These are phyloP conservation scores for Shiraia sp. DNA, from an alignment of 2,329 filamentous ascomycete genomes.

Conservation along the genomic window DNA sequence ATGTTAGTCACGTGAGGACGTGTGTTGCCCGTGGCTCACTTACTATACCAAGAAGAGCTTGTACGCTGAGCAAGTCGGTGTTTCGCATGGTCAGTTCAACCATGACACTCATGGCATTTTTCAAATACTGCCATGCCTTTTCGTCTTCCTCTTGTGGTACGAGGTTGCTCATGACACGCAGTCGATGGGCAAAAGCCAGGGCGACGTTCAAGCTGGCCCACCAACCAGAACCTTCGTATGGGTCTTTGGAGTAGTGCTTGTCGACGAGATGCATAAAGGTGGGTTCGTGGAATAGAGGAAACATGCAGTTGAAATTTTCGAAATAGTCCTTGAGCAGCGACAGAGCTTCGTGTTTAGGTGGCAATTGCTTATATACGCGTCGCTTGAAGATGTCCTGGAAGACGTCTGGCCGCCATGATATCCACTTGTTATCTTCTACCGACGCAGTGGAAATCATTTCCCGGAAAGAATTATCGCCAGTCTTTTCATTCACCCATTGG, in stretches of 20 bases:
- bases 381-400: constrained; percentile 91
- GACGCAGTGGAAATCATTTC: constrained; percentile 88
- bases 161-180: constrained; percentile 94
- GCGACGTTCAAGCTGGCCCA: constrained; percentile 97
- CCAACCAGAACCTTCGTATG: constrained; percentile 95
- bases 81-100: constrained; percentile 94
- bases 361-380: constrained; percentile 79
- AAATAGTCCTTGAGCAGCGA: constrained; percentile 93
- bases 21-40: constrained; percentile 14
- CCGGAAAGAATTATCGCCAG: constrained; percentile 92
- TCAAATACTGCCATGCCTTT: constrained; percentile 92
- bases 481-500: constrained; percentile 97
- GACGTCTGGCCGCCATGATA: constrained; percentile 97
- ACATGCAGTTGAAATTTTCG: constrained; percentile 99
- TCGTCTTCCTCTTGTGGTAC: constrained; percentile 89
- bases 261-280: constrained; percentile 98
- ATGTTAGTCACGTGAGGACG: constrained; percentile 18
- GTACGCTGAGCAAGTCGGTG: constrained; percentile 91
- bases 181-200: constrained; percentile 86
- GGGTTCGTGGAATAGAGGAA: constrained; percentile 94
- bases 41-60: constrained; percentile 88
- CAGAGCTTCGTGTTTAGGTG: constrained; percentile 82
- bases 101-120: constrained; percentile 94
- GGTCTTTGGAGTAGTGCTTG: constrained; percentile 87
- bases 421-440: constrained; percentile 92